These are phyloP conservation scores for Hypoxylon sp. DNA, from an alignment of 2,329 filamentous ascomycete species.

Conservation along the genomic window DNA sequence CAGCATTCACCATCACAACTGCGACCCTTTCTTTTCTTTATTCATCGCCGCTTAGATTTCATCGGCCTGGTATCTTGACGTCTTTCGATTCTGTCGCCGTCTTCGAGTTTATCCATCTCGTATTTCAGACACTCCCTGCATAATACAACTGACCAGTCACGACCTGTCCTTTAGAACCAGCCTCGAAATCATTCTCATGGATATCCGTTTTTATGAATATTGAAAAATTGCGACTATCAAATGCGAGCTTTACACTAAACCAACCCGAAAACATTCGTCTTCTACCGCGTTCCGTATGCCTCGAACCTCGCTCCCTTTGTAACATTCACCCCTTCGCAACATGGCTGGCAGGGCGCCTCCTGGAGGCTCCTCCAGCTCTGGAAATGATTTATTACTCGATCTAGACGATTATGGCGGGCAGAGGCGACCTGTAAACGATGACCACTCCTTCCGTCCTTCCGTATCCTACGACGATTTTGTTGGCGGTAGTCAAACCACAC, in stretches of 20 bases:
- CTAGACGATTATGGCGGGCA: conserved; percentile 84
- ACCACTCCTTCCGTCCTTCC: conserved; percentile 82
- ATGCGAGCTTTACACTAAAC: conserved; percentile 31
- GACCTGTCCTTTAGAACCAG: conserved; percentile 22
- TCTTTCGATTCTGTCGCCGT: conserved; percentile 41
- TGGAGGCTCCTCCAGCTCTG: conserved; percentile 64
- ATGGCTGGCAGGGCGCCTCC: conserved; percentile 74
- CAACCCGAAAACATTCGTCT: conserved; percentile 22
- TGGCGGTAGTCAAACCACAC: conserved; percentile 72
- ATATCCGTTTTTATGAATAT: conserved; percentile 18
- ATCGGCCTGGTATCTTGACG: conserved; percentile 37
- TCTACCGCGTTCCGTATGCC: conserved; percentile 53
- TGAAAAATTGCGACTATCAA: conserved; percentile 12
- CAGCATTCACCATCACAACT: conserved; percentile 27
- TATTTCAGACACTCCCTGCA: conserved; percentile 45
- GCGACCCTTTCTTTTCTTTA: conserved; percentile 14
- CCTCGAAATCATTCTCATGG: conserved; percentile 27
- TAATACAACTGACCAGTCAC: conserved; percentile 35
- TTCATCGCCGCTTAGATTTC: conserved; percentile 23
- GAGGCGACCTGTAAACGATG: conserved; percentile 83
- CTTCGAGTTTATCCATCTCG: conserved; percentile 44
- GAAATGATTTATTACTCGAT: conserved; percentile 78
- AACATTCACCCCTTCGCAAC: conserved; percentile 60
- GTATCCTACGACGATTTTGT: conserved; percentile 97
- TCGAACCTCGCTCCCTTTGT: conserved; percentile 49